phyloP scores from a whole-genome alignment of 2,329 filamentous ascomycete genomes.

The Sclerotinia sclerotiorum region DNA sequence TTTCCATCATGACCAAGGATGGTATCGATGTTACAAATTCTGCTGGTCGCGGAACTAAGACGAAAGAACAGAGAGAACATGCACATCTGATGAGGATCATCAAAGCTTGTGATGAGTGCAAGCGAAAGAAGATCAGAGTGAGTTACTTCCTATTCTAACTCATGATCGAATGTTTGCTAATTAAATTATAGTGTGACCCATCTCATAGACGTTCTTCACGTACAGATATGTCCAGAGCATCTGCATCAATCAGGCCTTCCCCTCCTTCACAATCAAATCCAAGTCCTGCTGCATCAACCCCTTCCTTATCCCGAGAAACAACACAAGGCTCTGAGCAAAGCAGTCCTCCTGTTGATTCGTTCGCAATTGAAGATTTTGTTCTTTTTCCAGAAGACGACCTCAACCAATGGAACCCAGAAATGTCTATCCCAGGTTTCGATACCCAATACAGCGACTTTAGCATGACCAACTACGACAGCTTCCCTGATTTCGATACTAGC shows the following conservation, averaged over 20 bases:
- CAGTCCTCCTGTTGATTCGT: conserved; percentile 26
- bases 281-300: conserved; percentile 26
- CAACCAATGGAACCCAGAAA: conserved; percentile 32
- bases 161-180: conserved; percentile 22
- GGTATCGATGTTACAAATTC: conserved; percentile 63
- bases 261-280: conserved; percentile 26
- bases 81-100: conserved; percentile 66
- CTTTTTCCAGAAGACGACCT: conserved; percentile 36
- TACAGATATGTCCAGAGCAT: conserved; percentile 33
- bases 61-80: conserved; percentile 66
- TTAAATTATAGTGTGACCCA: conserved; percentile 36
- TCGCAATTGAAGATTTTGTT: conserved; percentile 37
- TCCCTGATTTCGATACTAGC: conserved; percentile 20
- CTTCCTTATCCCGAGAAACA: conserved; percentile 25
- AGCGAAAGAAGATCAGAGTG: conserved; percentile 59
- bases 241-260: conserved; percentile 30
- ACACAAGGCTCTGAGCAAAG: conserved; percentile 27
- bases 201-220: conserved; percentile 34
- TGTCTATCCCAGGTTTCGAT: conserved; percentile 27
- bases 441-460: conserved; percentile 31
- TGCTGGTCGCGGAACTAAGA: conserved; percentile 62
- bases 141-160: conserved; percentile 15
- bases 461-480: conserved; percentile 34
- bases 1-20: conserved; percentile 66
- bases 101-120: conserved; percentile 64